These are phyloP conservation scores for Tylopilus sp. DNA, from an alignment of 768 basidiomycete genomes.

Conservation along the genomic window DNA sequence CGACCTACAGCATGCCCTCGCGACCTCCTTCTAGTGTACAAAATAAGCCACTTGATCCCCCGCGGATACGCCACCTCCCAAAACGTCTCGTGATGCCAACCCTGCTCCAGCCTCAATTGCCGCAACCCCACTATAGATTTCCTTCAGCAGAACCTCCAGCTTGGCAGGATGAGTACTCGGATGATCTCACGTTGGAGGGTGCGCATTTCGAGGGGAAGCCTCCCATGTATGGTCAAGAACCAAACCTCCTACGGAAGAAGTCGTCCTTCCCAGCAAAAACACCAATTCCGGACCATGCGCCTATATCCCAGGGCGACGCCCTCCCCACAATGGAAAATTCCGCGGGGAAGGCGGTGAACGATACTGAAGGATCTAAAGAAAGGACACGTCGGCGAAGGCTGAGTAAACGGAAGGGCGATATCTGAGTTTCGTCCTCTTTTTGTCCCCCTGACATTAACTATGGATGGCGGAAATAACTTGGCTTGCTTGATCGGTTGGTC, in stretches of 20 bases:
- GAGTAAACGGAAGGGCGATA: conserved; percentile 32
- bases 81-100: conserved; percentile 73
- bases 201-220: conserved; percentile 6
- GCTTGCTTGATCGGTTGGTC: conserved; percentile 16
- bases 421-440: conserved; percentile 17
- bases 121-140: conserved; percentile 14
- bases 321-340: conserved; percentile 7
- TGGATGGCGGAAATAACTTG: conserved; percentile 19
- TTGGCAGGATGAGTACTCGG: conserved; percentile 9
- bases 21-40: conserved; percentile 9
- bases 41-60: conserved; percentile 9
- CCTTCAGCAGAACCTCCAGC: background rate
- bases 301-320: conserved; percentile 11
- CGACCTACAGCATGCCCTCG: background rate
- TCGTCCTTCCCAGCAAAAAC: conserved; percentile 22
- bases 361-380: conserved; percentile 21
- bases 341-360: conserved; percentile 11
- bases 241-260: conserved; percentile 24
- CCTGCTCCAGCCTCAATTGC: conserved; percentile 47
- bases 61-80: conserved; percentile 43
- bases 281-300: conserved; percentile 27
- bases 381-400: conserved; percentile 29
- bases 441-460: conserved; percentile 10
- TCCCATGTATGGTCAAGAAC: conserved; percentile 11
- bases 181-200: background rate